Base-by-base conservation (phyloP, 2,329 filamentous ascomycete genomes). In the Epichloe hybrida region DNA sequence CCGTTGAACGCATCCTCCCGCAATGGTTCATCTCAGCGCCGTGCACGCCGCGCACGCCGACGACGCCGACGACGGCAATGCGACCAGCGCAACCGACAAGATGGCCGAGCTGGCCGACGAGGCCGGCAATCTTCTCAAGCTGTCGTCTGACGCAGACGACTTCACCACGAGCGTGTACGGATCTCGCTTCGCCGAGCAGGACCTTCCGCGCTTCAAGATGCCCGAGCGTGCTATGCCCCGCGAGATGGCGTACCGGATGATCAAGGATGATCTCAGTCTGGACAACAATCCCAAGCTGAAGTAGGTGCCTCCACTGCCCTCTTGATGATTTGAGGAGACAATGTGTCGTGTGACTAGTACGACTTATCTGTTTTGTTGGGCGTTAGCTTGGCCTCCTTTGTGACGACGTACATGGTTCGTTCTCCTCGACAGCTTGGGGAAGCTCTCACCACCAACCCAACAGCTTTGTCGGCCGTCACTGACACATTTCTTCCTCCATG, bases 231-330 rank as follows among this genome's bases (percentile, higher is more conserved):
- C 94, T 69, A 95, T 96, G 90, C 91, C 91, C 43, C 82, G 80
- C 59, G 86, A 95, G 58, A 79, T 95, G 48, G 91, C 91, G n/a
- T 95, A 96, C 68, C 84, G 89, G 46, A 86, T 96, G 86, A 96
- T 96, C 75, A 91, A 88, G 73, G 91, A 96, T 66, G 88, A 95
- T 63, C 74, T 96, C 56, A 93, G 86, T 56, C 74, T 96, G 49
- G 91, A 97, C 64, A 89, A 89, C 51, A 94, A 91, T 59, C 88
- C 89, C 7, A 91, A 89, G 75, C 77, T 95, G 56, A 88, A 84
- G 83, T 86, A 70, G 58, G 75, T 17, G 27, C 23, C 23, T 27
- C 23, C 23, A 27, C 23, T 27, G 17, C 7, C 15, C 7, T 21
- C 9, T n/a, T 23, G 15, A 8, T 36, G 4, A 23, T 6, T 6